phyloP scores from a whole-genome alignment of 352 stramenopile species.

The Phytophthora vignae region DNA sequence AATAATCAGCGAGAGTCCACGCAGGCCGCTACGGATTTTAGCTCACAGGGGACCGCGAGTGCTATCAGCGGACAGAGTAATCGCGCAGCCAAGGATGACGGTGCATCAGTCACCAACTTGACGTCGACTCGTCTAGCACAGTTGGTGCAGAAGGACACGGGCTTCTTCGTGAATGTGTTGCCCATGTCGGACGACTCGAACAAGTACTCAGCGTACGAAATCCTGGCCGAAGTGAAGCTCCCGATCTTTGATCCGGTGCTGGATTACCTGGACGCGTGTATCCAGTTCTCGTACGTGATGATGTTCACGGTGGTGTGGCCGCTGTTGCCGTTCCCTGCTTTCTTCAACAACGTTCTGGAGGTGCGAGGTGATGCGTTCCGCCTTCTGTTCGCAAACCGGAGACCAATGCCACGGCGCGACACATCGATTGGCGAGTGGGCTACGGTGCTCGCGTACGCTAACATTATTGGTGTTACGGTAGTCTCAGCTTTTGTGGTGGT shows the following conservation, averaged over 20 bases:
- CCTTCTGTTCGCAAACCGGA: slow-evolving; percentile 79
- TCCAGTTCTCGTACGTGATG: slow-evolving; percentile 92
- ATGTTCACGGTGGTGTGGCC: slow-evolving; percentile 93
- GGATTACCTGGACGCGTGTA: slow-evolving; percentile 89
- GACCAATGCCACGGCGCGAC: slow-evolving; percentile 84
- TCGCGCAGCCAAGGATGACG: slow-evolving; percentile 28
- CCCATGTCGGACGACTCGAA: slow-evolving; percentile 84
- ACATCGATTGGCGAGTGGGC: slow-evolving; percentile 87
- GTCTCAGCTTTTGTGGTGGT: slow-evolving; percentile 83
- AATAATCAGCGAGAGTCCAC: slow-evolving; percentile 32
- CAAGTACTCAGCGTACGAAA: slow-evolving; percentile 88
- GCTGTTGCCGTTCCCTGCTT: slow-evolving; percentile 86
- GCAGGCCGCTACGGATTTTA: slow-evolving; percentile 13
- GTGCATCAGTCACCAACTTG: slow-evolving; percentile 45
- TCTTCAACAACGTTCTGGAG: slow-evolving; percentile 89
- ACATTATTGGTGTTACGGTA: slow-evolving; percentile 87
- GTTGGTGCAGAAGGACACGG: slow-evolving; percentile 75
- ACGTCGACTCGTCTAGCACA: slow-evolving; percentile 70
- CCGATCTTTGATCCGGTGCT: slow-evolving; percentile 85
- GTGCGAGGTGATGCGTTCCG: slow-evolving; percentile 87
- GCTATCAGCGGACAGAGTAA: slow-evolving; percentile 8
- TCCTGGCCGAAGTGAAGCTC: slow-evolving; percentile 85
- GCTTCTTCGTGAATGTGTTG: slow-evolving; percentile 73
- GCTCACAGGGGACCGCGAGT: slow-evolving; percentile 24
- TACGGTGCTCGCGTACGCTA: slow-evolving; percentile 86